These are phyloP conservation scores for Neofusicoccum umdonicola DNA, from an alignment of 2,329 filamentous ascomycete genomes.

Conservation along the genomic window DNA sequence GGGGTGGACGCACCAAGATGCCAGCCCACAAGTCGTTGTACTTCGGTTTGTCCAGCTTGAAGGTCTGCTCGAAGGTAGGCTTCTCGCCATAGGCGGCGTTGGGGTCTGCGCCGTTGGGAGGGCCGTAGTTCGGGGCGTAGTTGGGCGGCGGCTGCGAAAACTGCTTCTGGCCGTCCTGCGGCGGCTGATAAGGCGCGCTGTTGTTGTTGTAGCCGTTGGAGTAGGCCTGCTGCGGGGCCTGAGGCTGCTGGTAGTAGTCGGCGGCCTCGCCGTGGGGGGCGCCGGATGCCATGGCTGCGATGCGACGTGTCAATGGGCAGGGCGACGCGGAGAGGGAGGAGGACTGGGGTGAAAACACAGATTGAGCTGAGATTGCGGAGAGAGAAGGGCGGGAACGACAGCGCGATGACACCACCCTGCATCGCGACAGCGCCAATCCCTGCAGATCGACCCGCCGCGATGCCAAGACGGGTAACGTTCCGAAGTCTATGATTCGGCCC, in stretches of 20 bases:
- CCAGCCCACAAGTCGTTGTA: constrained; percentile 91
- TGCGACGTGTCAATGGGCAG: neutral
- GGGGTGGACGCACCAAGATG: constrained; percentile 56
- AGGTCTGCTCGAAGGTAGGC: constrained; percentile 71
- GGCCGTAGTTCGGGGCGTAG: constrained; percentile 23
- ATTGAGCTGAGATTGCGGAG: neutral
- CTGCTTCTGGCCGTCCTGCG: constrained; percentile 31
- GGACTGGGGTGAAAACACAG: neutral
- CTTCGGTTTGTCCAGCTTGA: constrained; percentile 79
- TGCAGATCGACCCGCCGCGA: neutral
- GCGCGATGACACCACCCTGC: neutral
- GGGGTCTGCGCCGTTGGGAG: constrained; percentile 5
- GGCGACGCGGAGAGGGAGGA: neutral
- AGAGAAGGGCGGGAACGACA: neutral
- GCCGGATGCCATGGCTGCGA: constrained; percentile 11
- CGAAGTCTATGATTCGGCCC: neutral
- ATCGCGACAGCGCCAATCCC: neutral
- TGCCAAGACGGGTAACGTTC: constrained; percentile 4
- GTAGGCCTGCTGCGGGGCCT: constrained; percentile 23
- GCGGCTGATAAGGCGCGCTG: constrained; percentile 26
- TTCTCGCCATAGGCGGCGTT: constrained; percentile 40
- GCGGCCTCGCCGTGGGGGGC: constrained; percentile 31
- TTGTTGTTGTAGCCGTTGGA: constrained; percentile 22
- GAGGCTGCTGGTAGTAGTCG: constrained; percentile 36
- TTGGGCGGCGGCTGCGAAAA: constrained; percentile 27